phyloP scores from a whole-genome alignment of 768 basidiomycete genomes.

The Psilocybe tampanensis region DNA sequence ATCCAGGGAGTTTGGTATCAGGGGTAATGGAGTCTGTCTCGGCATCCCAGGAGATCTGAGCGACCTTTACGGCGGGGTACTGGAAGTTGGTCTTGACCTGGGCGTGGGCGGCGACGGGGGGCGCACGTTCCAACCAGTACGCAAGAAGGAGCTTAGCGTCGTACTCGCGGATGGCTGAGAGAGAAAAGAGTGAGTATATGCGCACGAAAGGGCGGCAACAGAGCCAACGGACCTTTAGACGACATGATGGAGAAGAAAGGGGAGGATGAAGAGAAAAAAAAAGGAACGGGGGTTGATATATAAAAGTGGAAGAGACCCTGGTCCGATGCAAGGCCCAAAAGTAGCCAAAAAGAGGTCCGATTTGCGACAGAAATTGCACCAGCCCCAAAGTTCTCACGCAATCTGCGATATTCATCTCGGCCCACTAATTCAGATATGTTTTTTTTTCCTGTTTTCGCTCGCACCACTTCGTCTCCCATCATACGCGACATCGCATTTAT shows the following conservation, averaged over 20 bases:
- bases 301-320: constrained; percentile 24
- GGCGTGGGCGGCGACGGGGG: constrained; percentile 68
- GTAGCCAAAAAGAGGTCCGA: constrained; percentile 21
- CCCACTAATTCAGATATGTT: constrained; percentile 12
- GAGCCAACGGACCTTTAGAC: constrained; percentile 39
- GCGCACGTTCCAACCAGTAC: constrained; percentile 95
- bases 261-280: constrained; percentile 19
- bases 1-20: constrained; percentile 62
- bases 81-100: constrained; percentile 57
- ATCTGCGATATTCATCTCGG: constrained; percentile 15
- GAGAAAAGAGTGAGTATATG: constrained; percentile 3
- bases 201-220: neutral
- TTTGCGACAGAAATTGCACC: constrained; percentile 15
- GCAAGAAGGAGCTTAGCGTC: constrained; percentile 97
- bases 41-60: constrained; percentile 87
- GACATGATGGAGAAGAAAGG: constrained; percentile 38
- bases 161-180: constrained; percentile 87
- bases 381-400: constrained; percentile 36
- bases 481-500: neutral
- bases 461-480: constrained; percentile 1
- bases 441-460: neutral
- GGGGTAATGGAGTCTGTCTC: constrained; percentile 58
- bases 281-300: constrained; percentile 23
- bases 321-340: constrained; percentile 25
- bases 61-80: constrained; percentile 74